phyloP scores from a whole-genome alignment of 73 alveolate species.

The Stentor roeselii region DNA sequence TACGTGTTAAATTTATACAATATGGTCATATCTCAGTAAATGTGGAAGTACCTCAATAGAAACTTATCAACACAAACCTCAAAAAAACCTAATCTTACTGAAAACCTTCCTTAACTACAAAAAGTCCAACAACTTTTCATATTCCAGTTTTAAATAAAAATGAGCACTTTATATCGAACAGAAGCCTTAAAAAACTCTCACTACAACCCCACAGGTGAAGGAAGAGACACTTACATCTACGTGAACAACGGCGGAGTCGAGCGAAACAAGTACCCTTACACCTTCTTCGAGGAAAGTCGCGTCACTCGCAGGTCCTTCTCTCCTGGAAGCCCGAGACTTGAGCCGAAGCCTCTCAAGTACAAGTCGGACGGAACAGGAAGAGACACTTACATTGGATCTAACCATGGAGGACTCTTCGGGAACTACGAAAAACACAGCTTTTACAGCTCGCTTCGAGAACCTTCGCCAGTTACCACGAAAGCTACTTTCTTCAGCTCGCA shows the following conservation, averaged over 20 bases:
- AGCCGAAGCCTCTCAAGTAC: constrained; percentile 49
- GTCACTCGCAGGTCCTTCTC: neutral
- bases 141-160: neutral
- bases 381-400: constrained; percentile 50
- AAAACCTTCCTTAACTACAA: neutral
- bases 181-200: neutral
- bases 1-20: neutral
- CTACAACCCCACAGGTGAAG: constrained; percentile 59
- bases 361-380: constrained; percentile 64
- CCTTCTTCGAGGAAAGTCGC: neutral
- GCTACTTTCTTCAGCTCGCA: neutral
- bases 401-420: constrained; percentile 52
- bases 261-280: neutral
- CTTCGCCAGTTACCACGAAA: constrained; percentile 2
- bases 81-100: neutral
- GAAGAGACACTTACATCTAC: constrained; percentile 71
- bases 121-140: neutral
- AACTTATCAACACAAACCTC: neutral
- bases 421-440: neutral
- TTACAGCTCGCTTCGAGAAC: neutral
- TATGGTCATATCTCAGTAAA: neutral
- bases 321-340: neutral
- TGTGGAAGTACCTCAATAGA: neutral
- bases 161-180: constrained; percentile 7
- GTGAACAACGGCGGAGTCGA: constrained; percentile 66